Conservation (phyloP, 2,329 filamentous ascomycete species). For the Fusarium sp. region DNA sequence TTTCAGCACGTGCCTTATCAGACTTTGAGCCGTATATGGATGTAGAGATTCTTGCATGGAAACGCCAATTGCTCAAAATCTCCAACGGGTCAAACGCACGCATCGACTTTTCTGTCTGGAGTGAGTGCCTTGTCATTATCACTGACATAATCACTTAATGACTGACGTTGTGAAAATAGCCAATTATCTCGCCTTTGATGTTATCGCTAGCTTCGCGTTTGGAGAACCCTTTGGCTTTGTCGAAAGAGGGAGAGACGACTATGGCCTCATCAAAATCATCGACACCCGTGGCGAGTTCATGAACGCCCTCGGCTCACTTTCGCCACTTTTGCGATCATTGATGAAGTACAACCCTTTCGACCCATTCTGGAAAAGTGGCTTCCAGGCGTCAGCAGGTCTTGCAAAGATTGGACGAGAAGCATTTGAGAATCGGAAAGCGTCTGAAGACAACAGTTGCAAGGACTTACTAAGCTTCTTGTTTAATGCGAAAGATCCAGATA, state of each 20-base stretch:
- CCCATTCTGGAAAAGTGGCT: not conserved
- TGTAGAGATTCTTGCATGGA: not conserved
- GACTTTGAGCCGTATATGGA: not conserved
- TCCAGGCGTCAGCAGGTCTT: not conserved
- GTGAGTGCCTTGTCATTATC: accelerated
- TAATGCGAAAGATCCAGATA: not conserved
- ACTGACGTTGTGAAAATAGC: accelerated
- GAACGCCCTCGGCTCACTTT: not conserved
- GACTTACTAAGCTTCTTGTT: not conserved
- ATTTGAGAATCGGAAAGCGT: not conserved
- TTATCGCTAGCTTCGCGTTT: not conserved
- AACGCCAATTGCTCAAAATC: not conserved
- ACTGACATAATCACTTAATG: not conserved
- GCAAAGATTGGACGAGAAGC: not conserved
- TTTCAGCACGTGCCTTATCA: not conserved
- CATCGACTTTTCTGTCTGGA: not conserved
- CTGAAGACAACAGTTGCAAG: not conserved
- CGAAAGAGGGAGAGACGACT: not conserved
- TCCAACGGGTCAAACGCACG: not conserved
- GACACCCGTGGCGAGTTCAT: not conserved
- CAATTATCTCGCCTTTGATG: not conserved
- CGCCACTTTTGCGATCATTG: not conserved
- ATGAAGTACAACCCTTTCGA: not conserved
- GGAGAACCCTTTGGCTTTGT: not conserved
- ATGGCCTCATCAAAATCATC: not conserved